Evolutionary conservation across 2,329 filamentous ascomycete genomes (phyloP), one percentile per base, ranked within the genome.

Genomic region (Cercospora beticola): DNA sequence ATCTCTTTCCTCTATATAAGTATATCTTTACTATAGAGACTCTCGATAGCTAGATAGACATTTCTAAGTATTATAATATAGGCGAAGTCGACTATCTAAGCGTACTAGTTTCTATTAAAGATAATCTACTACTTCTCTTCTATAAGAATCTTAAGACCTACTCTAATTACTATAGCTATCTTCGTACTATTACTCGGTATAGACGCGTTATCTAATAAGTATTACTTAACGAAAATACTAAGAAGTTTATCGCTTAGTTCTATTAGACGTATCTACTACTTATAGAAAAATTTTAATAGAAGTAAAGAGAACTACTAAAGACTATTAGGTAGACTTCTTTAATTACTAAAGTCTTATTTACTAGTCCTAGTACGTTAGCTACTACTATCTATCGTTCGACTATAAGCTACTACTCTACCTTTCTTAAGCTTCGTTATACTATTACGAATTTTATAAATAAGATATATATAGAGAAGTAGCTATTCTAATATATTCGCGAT

Each of bases 1-100:
- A 86, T 70, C 83, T 92, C 23, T 84, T 92, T 59, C 86, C 86
- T 0, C 77, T 79, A 2, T 92, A 89, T 69, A 88, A 88, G 0
- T 90, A 92, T 74, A 83, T 91, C 70, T 79, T 89, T 61, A 90
- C 88, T 0, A 77, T 85, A 3, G 81, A 83, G 33, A 88, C 82
- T 1, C 84, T 92, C 79, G 90, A 92, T 75, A 86, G 85, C 0
- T 79, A 84, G 16, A 86, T 91, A 81, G 81, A 82, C 0, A 83
- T 92, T 79, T 69, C 72, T 2, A 77, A 80, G 1, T 79, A 85
- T 68, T 89, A 89, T 74, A 72, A 79, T 0, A 75, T 83, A 6
- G 79, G 84, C 52, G 9, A 63, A 1, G 21, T 36, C n/a, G 8
- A 31, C 8, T 26, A 49, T 9, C 4, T 28, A 1, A 31, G 52